A percentile compares a stretch with the other conserved stretches of the same genome.
Conservation (phyloP, 352 stramenopile genomes). For the Phytophthora uliginosa region DNA sequence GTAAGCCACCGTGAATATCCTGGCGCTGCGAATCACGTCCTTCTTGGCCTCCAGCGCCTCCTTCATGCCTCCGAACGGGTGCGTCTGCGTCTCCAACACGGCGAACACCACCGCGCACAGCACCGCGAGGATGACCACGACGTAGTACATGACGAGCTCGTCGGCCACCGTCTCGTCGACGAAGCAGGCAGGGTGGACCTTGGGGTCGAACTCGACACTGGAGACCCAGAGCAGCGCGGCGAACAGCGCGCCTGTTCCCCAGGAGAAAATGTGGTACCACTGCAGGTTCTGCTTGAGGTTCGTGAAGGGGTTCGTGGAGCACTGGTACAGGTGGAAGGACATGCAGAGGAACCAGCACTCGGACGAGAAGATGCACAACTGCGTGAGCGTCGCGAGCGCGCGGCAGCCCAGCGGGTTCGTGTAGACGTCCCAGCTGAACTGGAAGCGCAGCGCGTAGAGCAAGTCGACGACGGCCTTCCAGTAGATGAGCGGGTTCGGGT, state of each 20-base stretch:
- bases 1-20: slow-evolving; percentile 85
- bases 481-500: slow-evolving; percentile 88
- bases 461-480: slow-evolving; percentile 84
- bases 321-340: slow-evolving; percentile 88
- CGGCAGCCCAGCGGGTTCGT: slow-evolving; percentile 61
- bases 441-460: slow-evolving; percentile 80
- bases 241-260: slow-evolving; percentile 67
- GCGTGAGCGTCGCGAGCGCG: slow-evolving; percentile 67
- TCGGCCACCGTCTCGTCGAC: slow-evolving; percentile 78
- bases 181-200: slow-evolving; percentile 64
- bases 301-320: slow-evolving; percentile 90
- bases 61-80: slow-evolving; percentile 80
- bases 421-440: slow-evolving; percentile 74
- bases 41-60: slow-evolving; percentile 83
- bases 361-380: slow-evolving; percentile 84
- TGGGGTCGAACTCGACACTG: slow-evolving; percentile 57
- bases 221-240: slow-evolving; percentile 67
- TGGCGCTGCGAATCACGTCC: slow-evolving; percentile 82
- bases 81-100: slow-evolving; percentile 77
- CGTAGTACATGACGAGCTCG: slow-evolving; percentile 80
- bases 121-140: slow-evolving; percentile 81
- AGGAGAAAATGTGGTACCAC: slow-evolving; percentile 83
- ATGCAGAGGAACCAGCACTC: slow-evolving; percentile 92
- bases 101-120: slow-evolving; percentile 69
- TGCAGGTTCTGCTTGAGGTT: slow-evolving; percentile 81